phyloP scores from a whole-genome alignment of 768 basidiomycete genomes.

The Artomyces pyxidatus region DNA sequence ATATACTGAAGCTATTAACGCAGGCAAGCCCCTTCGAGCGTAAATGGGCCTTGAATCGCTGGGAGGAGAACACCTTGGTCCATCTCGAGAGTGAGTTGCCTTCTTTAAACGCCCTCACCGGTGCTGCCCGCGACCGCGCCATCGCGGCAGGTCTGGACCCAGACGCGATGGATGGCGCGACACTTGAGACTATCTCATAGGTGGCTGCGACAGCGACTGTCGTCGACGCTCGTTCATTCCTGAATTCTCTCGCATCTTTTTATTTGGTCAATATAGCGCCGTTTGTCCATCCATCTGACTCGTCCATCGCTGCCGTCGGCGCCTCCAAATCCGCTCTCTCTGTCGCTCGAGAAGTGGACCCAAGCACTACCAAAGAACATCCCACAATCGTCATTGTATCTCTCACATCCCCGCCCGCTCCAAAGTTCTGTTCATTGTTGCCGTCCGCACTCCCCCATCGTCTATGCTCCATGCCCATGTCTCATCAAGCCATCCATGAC shows the following conservation, averaged over 20 bases:
- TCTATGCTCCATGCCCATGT: too few relatives aligned
- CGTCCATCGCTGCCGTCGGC: too few relatives aligned
- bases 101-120: slow-evolving; percentile 49
- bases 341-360: too few relatives aligned
- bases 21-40: slow-evolving; percentile 80
- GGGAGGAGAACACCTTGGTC: slow-evolving; percentile 56
- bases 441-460: too few relatives aligned
- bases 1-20: background rate
- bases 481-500: too few relatives aligned
- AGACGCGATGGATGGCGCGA: background rate
- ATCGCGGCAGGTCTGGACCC: slow-evolving; percentile 16
- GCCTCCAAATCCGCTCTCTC: too few relatives aligned
- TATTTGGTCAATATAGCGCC: background rate
- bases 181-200: background rate
- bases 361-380: too few relatives aligned
- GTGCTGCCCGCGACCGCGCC: slow-evolving; percentile 22
- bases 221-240: background rate
- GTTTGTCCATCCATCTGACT: background rate
- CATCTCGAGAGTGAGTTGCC: slow-evolving; percentile 52
- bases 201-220: background rate
- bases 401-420: too few relatives aligned
- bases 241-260: background rate
- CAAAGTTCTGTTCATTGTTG: too few relatives aligned
- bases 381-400: too few relatives aligned
- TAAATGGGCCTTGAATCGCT: slow-evolving; percentile 76